Percentiles rank a stretch among this genome's conserved stretches.
These are phyloP conservation scores for Auricularia sp. DNA, from an alignment of 768 basidiomycete species.

Conservation along the genomic window DNA sequence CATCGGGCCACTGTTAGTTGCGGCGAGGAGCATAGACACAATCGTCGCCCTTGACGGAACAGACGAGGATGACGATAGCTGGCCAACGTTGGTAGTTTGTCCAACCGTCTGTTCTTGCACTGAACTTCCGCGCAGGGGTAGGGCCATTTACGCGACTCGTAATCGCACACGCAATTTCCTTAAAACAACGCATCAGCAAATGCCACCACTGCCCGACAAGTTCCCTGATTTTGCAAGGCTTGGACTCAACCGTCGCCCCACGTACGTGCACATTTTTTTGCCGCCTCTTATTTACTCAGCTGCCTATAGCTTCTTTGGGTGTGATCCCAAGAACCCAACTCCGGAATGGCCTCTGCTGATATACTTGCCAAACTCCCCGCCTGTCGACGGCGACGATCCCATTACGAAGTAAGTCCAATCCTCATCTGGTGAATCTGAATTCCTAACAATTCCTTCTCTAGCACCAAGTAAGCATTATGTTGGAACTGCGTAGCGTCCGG, in stretches of 20 bases:
- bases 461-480: neutral
- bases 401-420: conserved; percentile 60
- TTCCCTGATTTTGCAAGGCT: conserved; percentile 42
- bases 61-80: conserved; percentile 47
- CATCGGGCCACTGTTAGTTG: conserved; percentile 59
- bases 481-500: neutral
- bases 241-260: conserved; percentile 57
- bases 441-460: neutral
- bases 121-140: conserved; percentile 34
- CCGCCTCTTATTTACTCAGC: no score
- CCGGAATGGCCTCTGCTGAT: conserved; percentile 58
- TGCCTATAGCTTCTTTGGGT: conserved; percentile 54
- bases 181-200: conserved; percentile 42
- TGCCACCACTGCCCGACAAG: conserved; percentile 54
- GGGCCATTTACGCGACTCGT: conserved; percentile 36
- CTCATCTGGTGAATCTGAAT: neutral
- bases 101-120: neutral
- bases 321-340: conserved; percentile 40
- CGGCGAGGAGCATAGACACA: conserved; percentile 57
- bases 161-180: conserved; percentile 36
- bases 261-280: conserved; percentile 13
- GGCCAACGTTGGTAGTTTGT: conserved; percentile 48
- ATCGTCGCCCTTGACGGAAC: conserved; percentile 67
- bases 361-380: conserved; percentile 72
- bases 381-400: conserved; percentile 47